Conservation (phyloP, 2,329 filamentous ascomycete species). For the Aureobasidium melanogenum region DNA sequence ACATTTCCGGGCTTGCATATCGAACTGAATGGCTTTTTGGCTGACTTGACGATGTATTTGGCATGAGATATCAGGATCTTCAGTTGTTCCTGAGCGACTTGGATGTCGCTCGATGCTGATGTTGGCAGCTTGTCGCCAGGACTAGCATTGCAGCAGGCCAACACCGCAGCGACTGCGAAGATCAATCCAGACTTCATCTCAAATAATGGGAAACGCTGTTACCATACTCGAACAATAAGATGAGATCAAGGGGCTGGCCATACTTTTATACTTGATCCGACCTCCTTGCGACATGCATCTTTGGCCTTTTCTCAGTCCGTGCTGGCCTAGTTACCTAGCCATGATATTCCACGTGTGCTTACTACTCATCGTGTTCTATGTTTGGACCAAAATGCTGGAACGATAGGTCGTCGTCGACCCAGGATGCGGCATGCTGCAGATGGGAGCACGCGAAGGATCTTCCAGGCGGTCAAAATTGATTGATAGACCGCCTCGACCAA, state of each 20-base stretch:
- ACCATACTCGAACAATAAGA: neutral
- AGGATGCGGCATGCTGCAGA: neutral
- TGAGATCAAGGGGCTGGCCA: too few relatives aligned
- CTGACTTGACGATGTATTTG: neutral
- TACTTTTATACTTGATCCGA: neutral
- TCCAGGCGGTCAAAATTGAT: neutral
- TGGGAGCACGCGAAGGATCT: neutral
- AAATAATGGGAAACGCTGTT: accelerated
- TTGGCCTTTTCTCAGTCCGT: neutral
- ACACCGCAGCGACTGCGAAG: neutral
- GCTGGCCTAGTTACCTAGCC: neutral
- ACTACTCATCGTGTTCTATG: neutral
- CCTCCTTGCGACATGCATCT: neutral
- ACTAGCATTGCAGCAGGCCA: neutral
- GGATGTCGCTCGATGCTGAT: neutral
- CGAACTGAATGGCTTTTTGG: neutral
- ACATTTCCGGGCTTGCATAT: neutral
- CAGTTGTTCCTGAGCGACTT: neutral
- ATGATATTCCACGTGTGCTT: neutral
- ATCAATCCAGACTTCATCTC: neutral
- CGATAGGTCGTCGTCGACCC: neutral
- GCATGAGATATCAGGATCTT: neutral
- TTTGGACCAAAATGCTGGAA: neutral
- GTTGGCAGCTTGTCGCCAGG: neutral
- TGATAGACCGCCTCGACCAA: neutral